Base-by-base conservation (phyloP, 2,329 filamentous ascomycete species). In the Pseudogymnoascus sp. region DNA sequence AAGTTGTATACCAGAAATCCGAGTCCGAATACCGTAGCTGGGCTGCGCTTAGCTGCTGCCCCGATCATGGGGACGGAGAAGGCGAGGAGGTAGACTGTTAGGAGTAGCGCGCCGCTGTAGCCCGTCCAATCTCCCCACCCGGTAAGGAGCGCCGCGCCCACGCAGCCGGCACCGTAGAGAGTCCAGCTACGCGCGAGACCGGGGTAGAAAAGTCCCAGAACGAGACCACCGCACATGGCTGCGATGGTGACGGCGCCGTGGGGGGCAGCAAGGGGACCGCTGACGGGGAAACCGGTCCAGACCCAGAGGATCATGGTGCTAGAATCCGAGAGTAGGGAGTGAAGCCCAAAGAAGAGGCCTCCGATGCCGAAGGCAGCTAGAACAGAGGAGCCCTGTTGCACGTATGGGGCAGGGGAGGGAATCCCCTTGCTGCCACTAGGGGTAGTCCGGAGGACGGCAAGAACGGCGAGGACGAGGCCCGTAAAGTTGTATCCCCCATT, bases 221-320 rank as follows among this genome's bases (percentile, higher is more conserved):
- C 74, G 19, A 96, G 79, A 63, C 95, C 95, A 42, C 81, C 78
- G 28, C 90, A 91, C 95, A 99, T 99, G 65, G 88, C 88, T 62
- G 90, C 83, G 62, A 97, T 84, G 1, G 92, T 97, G 74, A 88
- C 85, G 70, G 90, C 91, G 62, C 93, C 95, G 71, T 97, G 92
- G n/a, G 92, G 91, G 59, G 88, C 91, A 66, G 92, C 86, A 60
- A 95, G 85, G 2, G 95, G 95, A 6, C 95, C 95, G 60, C 89
- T 86, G 42, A 97, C 85, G 13, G 95, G 95, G 71, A 90, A 99
- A 6, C 95, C 95, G 70, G 97, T 92, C 95, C 95, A 99, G 2
- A 91, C 91, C 95, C 95, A 99, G 15, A 93, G 82, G 64, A 97
- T 97, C 92, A 99, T 97, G 62, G 95, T 99, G 78, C 95, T 97